Evolutionary conservation across 768 basidiomycete genomes (phyloP), one percentile per base, ranked within the genome.

Genomic region (Amanita fuliginea): DNA sequence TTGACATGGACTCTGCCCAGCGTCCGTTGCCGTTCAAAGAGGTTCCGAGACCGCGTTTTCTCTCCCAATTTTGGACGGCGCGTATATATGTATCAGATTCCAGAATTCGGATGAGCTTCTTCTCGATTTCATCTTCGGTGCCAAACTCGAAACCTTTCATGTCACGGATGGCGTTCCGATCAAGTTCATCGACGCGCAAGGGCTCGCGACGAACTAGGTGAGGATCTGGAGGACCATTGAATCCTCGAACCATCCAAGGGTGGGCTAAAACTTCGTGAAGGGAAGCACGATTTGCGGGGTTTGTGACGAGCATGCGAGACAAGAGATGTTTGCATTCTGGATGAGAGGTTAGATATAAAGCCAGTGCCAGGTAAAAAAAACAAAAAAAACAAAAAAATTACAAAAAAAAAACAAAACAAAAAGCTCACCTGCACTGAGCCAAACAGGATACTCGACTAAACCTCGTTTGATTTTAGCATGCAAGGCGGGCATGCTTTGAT

Each of bases 391-490:
- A n/a, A n/a, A n/a, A n/a, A n/a, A n/a, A n/a, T n/a, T n/a, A n/a
- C n/a, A n/a, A n/a, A n/a, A n/a, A n/a, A n/a, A n/a, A n/a, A n/a
- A n/a, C n/a, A n/a, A n/a, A n/a, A n/a, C n/a, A n/a, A n/a, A 5
- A n/a, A 19, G 41, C 81, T 59, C 62, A 92, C 91, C 92, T 55
- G 86, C 79, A 57, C 87, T 93, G 13, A 98, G 72, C 96, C 96
- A 99, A 2, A 88, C 87, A 0, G 95, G 95, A 60, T 98, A 98
- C 60, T 99, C 96, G 28, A 97, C 94, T 35, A 93, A 68, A 0
- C 96, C 95, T 4, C 94, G 81, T 65, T 99, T 99, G 67, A 99
- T 99, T 70, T 98, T 99, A 21, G 96, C 96, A 62, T 98, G 96
- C 47, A 99, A 69, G 0, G 96, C 96, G 1, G 96, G 95, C 96